These are phyloP conservation scores for Globisporangium ultimum DNA, from an alignment of 352 stramenopile genomes.

Conservation along the genomic window DNA sequence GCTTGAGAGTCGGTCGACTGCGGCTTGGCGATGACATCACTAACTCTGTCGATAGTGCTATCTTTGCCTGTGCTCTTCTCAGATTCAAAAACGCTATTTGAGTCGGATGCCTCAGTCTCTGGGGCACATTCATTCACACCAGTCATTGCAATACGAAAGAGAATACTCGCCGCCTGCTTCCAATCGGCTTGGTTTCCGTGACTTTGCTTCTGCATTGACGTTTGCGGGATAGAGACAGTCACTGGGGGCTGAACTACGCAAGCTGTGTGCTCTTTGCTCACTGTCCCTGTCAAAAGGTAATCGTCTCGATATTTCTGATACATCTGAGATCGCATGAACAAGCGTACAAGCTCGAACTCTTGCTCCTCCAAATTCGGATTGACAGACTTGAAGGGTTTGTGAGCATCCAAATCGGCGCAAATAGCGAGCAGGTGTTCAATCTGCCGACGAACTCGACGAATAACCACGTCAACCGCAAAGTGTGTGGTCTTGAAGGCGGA, in stretches of 20 bases:
- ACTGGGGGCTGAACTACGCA: not conserved
- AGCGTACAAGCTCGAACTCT: slow-evolving; percentile 22
- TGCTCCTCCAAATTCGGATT: not conserved
- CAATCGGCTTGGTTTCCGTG: slow-evolving; percentile 14
- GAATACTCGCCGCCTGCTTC: slow-evolving; percentile 20
- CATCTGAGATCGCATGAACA: slow-evolving; percentile 45
- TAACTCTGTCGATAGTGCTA: not conserved
- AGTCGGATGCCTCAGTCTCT: not conserved
- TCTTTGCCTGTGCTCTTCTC: not conserved
- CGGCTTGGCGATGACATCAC: not conserved
- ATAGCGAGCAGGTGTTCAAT: slow-evolving; percentile 31
- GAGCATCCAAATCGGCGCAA: slow-evolving; percentile 8
- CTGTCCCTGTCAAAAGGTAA: slow-evolving; percentile 1
- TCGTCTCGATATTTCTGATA: slow-evolving; percentile 56
- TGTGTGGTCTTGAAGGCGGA: slow-evolving; percentile 6
- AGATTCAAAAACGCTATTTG: not conserved
- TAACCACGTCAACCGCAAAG: slow-evolving; percentile 41
- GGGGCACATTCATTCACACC: slow-evolving; percentile 15
- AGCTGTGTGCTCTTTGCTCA: not conserved
- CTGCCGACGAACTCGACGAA: slow-evolving; percentile 39
- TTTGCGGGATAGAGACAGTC: not conserved
- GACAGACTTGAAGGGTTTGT: not conserved
- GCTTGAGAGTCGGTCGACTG: not conserved
- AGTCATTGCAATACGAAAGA: slow-evolving; percentile 42
- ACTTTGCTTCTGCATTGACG: not conserved